A percentile compares a stretch with the other conserved stretches of the same genome.
Conservation (phyloP, 2,329 filamentous ascomycete species). For the Dactylellina leptospora region DNA sequence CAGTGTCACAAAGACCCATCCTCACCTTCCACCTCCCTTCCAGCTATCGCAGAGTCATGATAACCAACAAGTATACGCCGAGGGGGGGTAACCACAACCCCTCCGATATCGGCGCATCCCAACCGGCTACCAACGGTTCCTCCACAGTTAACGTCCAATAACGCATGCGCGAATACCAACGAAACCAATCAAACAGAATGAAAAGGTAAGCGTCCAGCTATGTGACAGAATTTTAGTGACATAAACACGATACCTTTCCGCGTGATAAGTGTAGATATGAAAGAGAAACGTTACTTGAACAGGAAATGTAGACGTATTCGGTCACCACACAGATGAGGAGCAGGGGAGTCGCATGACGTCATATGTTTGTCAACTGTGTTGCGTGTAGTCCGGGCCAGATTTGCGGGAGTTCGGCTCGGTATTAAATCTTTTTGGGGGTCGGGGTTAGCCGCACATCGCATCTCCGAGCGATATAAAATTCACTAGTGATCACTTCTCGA, state of each 20-base stretch:
- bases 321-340: no score
- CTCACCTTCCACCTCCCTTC: not conserved
- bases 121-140: constrained; percentile 15
- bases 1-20: not conserved
- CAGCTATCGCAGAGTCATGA: no score
- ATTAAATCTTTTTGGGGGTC: not conserved
- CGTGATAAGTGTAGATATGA: no score
- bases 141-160: not conserved
- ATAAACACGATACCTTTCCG: no score
- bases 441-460: not conserved
- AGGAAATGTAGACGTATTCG: no score
- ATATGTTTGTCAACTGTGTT: no score
- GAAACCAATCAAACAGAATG: not conserved
- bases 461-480: not conserved
- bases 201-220: not conserved
- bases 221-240: no score
- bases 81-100: not conserved
- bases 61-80: no score
- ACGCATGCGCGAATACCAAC: not conserved
- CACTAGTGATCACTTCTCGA: no score
- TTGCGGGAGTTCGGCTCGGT: not conserved
- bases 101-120: constrained; percentile 38
- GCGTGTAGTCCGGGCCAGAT: no score
- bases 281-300: no score
- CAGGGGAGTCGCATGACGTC: no score